Evolutionary conservation across 1,284 basidiomycete species (phyloP).

Genomic region (Ustilago trichophora): DNA sequence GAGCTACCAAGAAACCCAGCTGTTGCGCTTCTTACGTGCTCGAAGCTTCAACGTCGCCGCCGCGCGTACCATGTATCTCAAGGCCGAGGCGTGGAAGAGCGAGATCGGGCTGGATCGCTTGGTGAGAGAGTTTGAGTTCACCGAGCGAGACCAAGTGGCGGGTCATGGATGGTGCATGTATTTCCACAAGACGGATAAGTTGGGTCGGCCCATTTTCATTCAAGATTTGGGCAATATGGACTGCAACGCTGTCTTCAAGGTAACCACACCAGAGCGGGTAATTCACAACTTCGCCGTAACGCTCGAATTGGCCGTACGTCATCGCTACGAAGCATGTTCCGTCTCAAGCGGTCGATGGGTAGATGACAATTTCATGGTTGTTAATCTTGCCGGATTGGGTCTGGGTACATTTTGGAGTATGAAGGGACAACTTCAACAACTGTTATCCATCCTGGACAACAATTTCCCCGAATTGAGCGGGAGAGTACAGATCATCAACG

Average conservation of each 20-base stretch:
- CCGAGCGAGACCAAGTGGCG: constrained; percentile 57
- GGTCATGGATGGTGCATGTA: constrained; percentile 64
- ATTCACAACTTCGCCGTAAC: constrained; percentile 62
- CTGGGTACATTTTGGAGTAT: constrained; percentile 62
- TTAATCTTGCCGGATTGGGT: constrained; percentile 59
- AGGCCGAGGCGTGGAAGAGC: constrained; percentile 58
- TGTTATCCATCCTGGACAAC: constrained; percentile 56
- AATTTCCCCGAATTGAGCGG: constrained; percentile 64
- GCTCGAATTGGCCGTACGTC: constrained; percentile 57
- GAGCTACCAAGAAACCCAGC: constrained; percentile 47
- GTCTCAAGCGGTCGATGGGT: constrained; percentile 42
- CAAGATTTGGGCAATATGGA: constrained; percentile 62
- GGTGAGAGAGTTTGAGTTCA: constrained; percentile 47
- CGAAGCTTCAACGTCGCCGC: constrained; percentile 54
- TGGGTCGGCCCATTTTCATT: constrained; percentile 63
- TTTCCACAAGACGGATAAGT: constrained; percentile 61
- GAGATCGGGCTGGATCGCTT: constrained; percentile 51
- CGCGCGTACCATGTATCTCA: constrained; percentile 56
- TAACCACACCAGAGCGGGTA: constrained; percentile 59
- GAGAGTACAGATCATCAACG: constrained; percentile 65
- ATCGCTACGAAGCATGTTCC: constrained; percentile 56
- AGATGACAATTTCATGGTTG: constrained; percentile 65
- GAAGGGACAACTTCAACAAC: constrained; percentile 59
- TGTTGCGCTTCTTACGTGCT: constrained; percentile 61
- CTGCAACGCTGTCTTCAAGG: constrained; percentile 40